phyloP scores from a whole-genome alignment of 1,139 yeast species.

The Yamadazyma sp. region DNA sequence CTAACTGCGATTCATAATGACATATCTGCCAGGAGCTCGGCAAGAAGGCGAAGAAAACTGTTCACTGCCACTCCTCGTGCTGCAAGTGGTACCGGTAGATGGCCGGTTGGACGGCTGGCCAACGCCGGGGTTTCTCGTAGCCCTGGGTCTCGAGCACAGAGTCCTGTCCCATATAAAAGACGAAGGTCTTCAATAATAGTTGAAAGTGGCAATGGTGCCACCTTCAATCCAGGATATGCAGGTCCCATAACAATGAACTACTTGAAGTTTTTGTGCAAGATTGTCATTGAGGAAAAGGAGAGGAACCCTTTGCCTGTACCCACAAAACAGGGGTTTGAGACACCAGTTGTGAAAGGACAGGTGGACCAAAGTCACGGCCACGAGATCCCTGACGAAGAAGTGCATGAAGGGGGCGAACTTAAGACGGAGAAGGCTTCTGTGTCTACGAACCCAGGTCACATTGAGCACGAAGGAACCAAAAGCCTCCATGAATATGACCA shows the following conservation, averaged over 20 bases:
- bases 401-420: no score
- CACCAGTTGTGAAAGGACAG: no score
- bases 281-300: constrained; percentile 23
- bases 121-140: not conserved
- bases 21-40: not conserved
- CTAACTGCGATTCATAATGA: constrained; percentile 18
- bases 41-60: not conserved
- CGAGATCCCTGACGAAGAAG: no score
- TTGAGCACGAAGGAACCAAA: no score
- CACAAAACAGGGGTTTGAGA: no score
- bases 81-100: not conserved
- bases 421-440: no score
- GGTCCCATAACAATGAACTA: constrained; percentile 45
- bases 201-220: constrained; percentile 22
- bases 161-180: constrained; percentile 14
- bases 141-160: constrained; percentile 7
- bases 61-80: not conserved
- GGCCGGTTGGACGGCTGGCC: constrained; percentile 4
- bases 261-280: constrained; percentile 35
- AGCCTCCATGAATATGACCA: no score
- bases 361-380: no score
- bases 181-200: constrained; percentile 34
- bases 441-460: no score
- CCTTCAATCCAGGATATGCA: constrained; percentile 31
- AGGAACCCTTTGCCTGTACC: not conserved